phyloP scores from a whole-genome alignment of 169 alveolate species.

The Theileria annulata region DNA sequence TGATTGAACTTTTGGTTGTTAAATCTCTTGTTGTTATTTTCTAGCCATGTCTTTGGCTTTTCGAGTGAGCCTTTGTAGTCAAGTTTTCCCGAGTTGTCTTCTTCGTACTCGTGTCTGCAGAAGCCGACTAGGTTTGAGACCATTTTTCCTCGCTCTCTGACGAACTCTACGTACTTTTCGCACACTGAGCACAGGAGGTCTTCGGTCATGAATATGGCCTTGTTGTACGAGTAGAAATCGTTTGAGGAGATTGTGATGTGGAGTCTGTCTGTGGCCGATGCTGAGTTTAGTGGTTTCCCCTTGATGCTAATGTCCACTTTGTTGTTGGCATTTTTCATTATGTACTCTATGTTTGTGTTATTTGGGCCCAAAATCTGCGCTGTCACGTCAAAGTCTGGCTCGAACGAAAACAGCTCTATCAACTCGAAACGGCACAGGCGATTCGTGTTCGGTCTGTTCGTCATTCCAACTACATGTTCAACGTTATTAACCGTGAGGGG shows the following conservation, averaged over 20 bases:
- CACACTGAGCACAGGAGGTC: conserved; percentile 75
- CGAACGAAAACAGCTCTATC: conserved; percentile 78
- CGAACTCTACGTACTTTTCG: conserved; percentile 72
- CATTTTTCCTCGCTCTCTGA: conserved; percentile 50
- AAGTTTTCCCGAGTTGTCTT: conserved; percentile 65
- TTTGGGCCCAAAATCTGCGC: conserved; percentile 72
- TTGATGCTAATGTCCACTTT: conserved; percentile 72
- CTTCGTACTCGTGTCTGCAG: conserved; percentile 76
- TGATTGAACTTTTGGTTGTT: background rate
- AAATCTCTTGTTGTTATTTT: background rate
- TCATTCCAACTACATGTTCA: conserved; percentile 13
- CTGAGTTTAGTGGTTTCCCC: conserved; percentile 81
- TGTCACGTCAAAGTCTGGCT: conserved; percentile 81
- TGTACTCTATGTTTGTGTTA: conserved; percentile 76
- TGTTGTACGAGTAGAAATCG: conserved; percentile 66
- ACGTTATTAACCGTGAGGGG: background rate
- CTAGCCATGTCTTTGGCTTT: conserved; percentile 51
- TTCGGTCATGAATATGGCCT: conserved; percentile 72
- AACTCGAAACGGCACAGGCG: conserved; percentile 75
- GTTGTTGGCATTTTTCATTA: conserved; percentile 74
- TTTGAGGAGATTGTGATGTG: conserved; percentile 72
- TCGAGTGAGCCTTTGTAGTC: conserved; percentile 73
- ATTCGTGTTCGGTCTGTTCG: background rate
- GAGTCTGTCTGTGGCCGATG: conserved; percentile 78
- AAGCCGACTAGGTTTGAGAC: conserved; percentile 70